Evolutionary conservation across 2,329 filamentous ascomycete genomes (phyloP).

Genomic region (Hypoxylon sp.): DNA sequence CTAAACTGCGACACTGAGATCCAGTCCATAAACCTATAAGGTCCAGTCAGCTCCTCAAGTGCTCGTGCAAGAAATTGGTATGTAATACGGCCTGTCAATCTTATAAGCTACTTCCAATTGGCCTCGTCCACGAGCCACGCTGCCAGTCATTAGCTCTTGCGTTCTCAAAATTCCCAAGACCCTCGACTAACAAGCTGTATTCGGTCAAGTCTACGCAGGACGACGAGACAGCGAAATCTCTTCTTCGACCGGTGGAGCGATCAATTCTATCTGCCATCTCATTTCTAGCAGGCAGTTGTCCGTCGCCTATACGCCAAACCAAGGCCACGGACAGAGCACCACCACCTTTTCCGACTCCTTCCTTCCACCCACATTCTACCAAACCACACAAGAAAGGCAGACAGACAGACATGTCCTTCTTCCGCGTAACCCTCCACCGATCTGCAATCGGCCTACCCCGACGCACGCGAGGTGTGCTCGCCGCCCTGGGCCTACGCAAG

Average conservation of each 20-base stretch:
- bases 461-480: conserved; percentile 84
- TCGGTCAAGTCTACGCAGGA: conserved; percentile 4
- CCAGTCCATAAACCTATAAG: not conserved
- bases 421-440: conserved; percentile 91
- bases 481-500: conserved; percentile 86
- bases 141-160: not conserved
- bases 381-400: not conserved
- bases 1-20: conserved; percentile 9
- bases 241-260: not conserved
- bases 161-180: not conserved
- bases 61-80: conserved; percentile 5
- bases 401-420: conserved; percentile 75
- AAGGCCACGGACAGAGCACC: not conserved
- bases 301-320: too few species aligned
- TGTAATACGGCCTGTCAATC: not conserved
- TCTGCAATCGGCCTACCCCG: conserved; percentile 89
- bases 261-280: not conserved
- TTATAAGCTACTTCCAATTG: not conserved
- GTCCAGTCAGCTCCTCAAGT: conserved; percentile 1
- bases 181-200: conserved; percentile 7
- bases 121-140: not conserved
- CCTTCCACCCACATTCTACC: not conserved
- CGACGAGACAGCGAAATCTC: not conserved
- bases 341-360: not conserved
- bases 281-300: not conserved